Conservation (phyloP, 768 basidiomycete genomes). For the Chalciporus chontae region DNA sequence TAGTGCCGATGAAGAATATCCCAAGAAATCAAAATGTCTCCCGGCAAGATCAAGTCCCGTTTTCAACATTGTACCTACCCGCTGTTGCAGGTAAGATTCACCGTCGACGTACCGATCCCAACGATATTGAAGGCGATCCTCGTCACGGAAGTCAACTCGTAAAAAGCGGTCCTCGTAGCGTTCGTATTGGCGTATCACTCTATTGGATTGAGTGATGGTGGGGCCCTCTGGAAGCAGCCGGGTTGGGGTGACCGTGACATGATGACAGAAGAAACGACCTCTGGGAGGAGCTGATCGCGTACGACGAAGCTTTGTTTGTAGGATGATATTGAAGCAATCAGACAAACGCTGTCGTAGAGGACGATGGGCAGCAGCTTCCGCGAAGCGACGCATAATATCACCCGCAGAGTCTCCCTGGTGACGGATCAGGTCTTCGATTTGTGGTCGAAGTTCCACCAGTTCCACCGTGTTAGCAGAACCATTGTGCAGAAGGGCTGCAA, state of each 20-base stretch:
- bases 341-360: conserved; percentile 40
- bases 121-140: conserved; percentile 70
- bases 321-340: conserved; percentile 44
- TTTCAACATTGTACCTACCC: conserved; percentile 58
- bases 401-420: conserved; percentile 35
- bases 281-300: conserved; percentile 23
- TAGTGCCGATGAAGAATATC: conserved; percentile 76
- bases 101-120: conserved; percentile 70
- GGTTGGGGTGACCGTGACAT: conserved; percentile 75
- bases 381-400: conserved; percentile 54
- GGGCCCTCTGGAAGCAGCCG: conserved; percentile 75
- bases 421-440: conserved; percentile 40
- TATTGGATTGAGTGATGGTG: conserved; percentile 71
- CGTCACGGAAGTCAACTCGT: conserved; percentile 82
- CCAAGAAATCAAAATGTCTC: conserved; percentile 73
- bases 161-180: conserved; percentile 66
- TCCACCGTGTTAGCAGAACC: conserved; percentile 60
- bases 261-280: conserved; percentile 61
- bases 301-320: conserved; percentile 15
- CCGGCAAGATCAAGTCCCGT: conserved; percentile 69
- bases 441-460: conserved; percentile 42
- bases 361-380: conserved; percentile 44
- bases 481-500: conserved; percentile 66
- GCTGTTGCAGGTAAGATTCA: conserved; percentile 47
- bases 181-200: conserved; percentile 67